These are phyloP conservation scores for Zasmidium citrigriseum DNA, from an alignment of 2,329 filamentous ascomycete species.

Conservation along the genomic window DNA sequence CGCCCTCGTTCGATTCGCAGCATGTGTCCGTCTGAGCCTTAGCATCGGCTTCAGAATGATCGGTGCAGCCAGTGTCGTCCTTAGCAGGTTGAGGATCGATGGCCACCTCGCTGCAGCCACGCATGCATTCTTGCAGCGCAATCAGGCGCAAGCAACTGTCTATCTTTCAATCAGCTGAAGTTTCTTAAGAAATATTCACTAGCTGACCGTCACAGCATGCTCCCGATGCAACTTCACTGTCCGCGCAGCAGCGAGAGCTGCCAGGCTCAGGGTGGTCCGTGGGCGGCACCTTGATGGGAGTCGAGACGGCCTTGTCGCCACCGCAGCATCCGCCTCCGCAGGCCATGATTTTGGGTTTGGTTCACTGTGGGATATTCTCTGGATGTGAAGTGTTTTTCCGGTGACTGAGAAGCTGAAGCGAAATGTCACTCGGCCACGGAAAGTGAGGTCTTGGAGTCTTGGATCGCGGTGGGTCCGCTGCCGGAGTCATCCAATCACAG, in stretches of 20 bases:
- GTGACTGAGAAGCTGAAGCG: too few species aligned
- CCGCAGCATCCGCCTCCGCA: neutral
- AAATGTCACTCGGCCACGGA: too few species aligned
- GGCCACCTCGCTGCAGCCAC: neutral
- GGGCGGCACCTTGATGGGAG: neutral
- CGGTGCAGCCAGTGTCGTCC: neutral
- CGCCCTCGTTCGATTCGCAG: neutral
- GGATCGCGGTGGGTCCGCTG: too few species aligned
- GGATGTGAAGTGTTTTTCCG: too few species aligned
- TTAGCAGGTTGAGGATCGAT: neutral
- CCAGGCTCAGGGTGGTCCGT: neutral
- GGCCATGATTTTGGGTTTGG: too few species aligned
- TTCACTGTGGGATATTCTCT: too few species aligned
- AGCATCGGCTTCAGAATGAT: too few species aligned
- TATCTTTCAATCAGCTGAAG: neutral
- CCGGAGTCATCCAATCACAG: too few species aligned
- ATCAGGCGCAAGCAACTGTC: neutral
- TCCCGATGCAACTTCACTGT: neutral
- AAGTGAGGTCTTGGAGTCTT: too few species aligned
- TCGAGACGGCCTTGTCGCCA: neutral
- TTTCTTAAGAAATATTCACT: neutral
- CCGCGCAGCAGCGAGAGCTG: neutral
- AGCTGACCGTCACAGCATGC: neutral
- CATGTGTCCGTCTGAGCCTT: neutral
- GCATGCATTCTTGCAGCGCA: neutral